phyloP scores from a whole-genome alignment of 2,329 filamentous ascomycete species.

The Mycosphaerella sp. region DNA sequence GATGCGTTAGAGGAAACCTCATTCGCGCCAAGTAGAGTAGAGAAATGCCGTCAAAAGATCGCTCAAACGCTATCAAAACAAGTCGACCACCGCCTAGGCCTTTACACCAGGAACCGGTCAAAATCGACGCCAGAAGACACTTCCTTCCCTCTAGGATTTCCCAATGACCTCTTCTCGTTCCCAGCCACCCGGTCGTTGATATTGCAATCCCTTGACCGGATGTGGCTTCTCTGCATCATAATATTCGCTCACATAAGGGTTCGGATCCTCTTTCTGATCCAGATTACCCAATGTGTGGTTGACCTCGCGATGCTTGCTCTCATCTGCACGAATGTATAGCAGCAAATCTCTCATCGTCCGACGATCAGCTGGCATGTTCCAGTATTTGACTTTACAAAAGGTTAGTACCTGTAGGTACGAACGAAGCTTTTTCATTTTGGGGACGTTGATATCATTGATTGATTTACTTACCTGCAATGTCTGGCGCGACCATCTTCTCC shows the following conservation, averaged over 20 bases:
- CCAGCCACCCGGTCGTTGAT: conserved; percentile 66
- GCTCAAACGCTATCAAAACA: background rate
- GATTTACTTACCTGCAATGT: conserved; percentile 55
- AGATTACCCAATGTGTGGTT: conserved; percentile 93
- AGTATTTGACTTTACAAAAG: conserved; percentile 59
- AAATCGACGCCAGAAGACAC: background rate
- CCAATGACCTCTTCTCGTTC: conserved; percentile 73
- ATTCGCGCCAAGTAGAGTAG: background rate
- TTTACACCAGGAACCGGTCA: background rate
- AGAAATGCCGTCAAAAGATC: background rate
- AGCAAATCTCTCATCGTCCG: conserved; percentile 80
- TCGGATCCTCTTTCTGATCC: conserved; percentile 77
- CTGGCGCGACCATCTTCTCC: conserved; percentile 70
- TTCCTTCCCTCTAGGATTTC: background rate
- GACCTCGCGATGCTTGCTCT: conserved; percentile 74
- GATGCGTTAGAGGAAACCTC: background rate
- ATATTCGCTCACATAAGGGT: conserved; percentile 83
- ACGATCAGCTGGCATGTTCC: conserved; percentile 82
- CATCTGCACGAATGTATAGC: conserved; percentile 82
- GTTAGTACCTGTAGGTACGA: no score
- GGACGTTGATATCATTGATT: no score
- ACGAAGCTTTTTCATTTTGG: no score
- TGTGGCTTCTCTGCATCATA: conserved; percentile 62
- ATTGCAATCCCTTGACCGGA: conserved; percentile 60
- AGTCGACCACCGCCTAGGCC: background rate